Evolutionary conservation across 2,329 filamentous ascomycete species (phyloP).

Genomic region (Cercospora sesami): DNA sequence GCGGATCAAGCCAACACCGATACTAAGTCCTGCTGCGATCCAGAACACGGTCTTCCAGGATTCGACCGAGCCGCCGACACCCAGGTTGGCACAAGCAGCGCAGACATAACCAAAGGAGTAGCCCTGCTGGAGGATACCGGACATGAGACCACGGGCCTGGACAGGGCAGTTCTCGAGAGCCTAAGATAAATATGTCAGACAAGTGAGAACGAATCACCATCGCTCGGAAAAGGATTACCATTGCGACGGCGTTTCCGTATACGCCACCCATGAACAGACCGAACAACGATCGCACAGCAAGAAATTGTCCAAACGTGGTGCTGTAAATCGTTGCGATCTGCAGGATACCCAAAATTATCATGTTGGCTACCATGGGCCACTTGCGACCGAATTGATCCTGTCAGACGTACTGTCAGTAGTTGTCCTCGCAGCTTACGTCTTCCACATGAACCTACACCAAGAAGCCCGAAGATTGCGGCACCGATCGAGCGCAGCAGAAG

Average conservation of each 20-base stretch:
- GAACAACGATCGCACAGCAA: conserved; percentile 60
- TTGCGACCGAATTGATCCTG: conserved; percentile 65
- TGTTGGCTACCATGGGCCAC: conserved; percentile 68
- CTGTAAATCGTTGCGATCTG: conserved; percentile 79
- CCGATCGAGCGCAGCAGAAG: conserved; percentile 73
- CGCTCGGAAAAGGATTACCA: conserved; percentile 29
- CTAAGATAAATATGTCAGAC: neutral
- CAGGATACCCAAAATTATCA: conserved; percentile 68
- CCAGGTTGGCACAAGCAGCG: conserved; percentile 72
- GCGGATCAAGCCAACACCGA: conserved; percentile 67
- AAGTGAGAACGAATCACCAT: neutral
- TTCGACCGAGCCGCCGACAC: conserved; percentile 63
- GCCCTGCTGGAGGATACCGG: conserved; percentile 78
- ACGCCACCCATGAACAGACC: conserved; percentile 65
- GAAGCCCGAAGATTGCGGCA: conserved; percentile 72
- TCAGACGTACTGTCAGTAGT: neutral
- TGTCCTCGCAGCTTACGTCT: neutral
- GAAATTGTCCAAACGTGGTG: conserved; percentile 68
- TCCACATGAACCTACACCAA: conserved; percentile 47
- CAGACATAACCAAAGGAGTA: conserved; percentile 69
- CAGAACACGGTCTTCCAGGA: conserved; percentile 68
- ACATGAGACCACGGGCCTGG: conserved; percentile 75
- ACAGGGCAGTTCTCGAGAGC: conserved; percentile 67
- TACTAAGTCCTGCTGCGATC: conserved; percentile 67
- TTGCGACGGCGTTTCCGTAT: conserved; percentile 61